phyloP scores from a whole-genome alignment of 192 early-diverging fungal species.

The Gamsiella multidivaricata region DNA sequence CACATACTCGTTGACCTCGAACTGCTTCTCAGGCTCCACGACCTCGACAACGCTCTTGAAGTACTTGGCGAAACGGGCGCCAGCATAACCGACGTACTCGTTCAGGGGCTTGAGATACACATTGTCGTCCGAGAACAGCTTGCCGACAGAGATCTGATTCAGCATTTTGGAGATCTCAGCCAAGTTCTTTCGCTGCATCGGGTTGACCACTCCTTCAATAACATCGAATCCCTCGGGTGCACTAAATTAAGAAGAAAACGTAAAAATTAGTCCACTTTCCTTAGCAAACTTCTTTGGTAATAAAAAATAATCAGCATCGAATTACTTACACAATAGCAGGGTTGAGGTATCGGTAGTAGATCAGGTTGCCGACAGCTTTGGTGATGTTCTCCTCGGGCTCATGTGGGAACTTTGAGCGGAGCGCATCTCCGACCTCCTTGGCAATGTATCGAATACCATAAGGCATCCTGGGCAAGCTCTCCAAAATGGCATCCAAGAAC shows the following conservation, averaged over 20 bases:
- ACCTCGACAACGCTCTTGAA: constrained; percentile 91
- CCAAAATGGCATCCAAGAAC: constrained; percentile 85
- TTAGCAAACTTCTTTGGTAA: too few species aligned
- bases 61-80: constrained; percentile 83
- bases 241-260: constrained; percentile 50
- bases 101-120: constrained; percentile 81
- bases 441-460: constrained; percentile 97
- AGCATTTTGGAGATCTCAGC: constrained; percentile 95
- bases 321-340: constrained; percentile 88
- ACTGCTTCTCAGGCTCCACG: constrained; percentile 87
- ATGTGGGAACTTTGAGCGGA: constrained; percentile 85
- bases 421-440: constrained; percentile 81
- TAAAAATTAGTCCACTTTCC: background rate
- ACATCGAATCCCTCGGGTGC: constrained; percentile 98
- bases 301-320: constrained; percentile 1
- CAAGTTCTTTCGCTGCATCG: constrained; percentile 94
- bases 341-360: constrained; percentile 99
- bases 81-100: constrained; percentile 82
- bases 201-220: constrained; percentile 85
- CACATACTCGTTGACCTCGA: constrained; percentile 90
- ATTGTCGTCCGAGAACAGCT: constrained; percentile 76
- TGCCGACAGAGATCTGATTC: constrained; percentile 94
- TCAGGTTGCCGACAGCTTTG: constrained; percentile 91
- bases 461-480: constrained; percentile 88
- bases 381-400: constrained; percentile 84